Evolutionary conservation across 1,284 basidiomycete genomes (phyloP).

Genomic region (Rugosomyces carneus): DNA sequence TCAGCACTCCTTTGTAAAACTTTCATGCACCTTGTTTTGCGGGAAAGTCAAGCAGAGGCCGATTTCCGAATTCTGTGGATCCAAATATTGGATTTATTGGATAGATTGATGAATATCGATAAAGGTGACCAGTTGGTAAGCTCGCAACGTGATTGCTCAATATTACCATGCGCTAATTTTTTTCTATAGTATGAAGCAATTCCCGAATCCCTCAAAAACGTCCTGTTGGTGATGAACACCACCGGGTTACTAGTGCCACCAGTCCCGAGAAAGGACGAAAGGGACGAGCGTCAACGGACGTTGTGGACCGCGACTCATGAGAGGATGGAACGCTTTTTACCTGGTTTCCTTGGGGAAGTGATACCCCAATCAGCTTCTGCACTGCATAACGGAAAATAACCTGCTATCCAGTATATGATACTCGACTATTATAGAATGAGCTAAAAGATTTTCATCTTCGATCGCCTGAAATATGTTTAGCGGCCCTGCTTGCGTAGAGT

Average conservation of each 20-base stretch:
- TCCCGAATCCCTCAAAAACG: constrained; percentile 95
- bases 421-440: neutral
- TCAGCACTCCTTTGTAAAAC: constrained; percentile 89
- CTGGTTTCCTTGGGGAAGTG: constrained; percentile 78
- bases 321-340: constrained; percentile 83
- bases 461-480: constrained; percentile 26
- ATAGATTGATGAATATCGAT: constrained; percentile 84
- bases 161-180: constrained; percentile 11
- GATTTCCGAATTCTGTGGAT: constrained; percentile 84
- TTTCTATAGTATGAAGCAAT: constrained; percentile 86
- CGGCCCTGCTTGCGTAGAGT: neutral
- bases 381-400: neutral
- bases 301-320: constrained; percentile 83
- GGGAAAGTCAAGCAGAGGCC: constrained; percentile 58
- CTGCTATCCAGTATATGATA: neutral
- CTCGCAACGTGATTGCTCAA: constrained; percentile 14
- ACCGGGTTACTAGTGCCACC: constrained; percentile 78
- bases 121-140: constrained; percentile 82
- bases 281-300: constrained; percentile 63
- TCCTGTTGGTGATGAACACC: constrained; percentile 93
- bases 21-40: constrained; percentile 89
- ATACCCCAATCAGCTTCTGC: constrained; percentile 34
- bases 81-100: constrained; percentile 86
- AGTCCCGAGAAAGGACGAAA: constrained; percentile 39
- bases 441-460: constrained; percentile 44